Evolutionary conservation across 108 stramenopile species (phyloP).

Genomic region (Cyclostephanos tholiformis): DNA sequence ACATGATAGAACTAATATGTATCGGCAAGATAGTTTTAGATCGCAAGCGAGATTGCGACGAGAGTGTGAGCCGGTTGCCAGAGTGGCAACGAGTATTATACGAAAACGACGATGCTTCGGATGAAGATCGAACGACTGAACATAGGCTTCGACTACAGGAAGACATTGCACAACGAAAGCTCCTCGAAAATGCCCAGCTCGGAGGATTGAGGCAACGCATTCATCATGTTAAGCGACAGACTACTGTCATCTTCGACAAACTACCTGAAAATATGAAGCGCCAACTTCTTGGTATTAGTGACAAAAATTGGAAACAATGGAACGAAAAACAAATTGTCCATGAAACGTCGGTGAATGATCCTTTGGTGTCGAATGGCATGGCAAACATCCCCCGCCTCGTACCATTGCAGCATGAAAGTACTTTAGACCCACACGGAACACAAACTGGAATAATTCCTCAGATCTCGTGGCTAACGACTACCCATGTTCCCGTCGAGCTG

Average conservation of each 20-base stretch:
- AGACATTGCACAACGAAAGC: conserved; percentile 56
- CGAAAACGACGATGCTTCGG: conserved; percentile 50
- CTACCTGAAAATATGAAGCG: conserved; percentile 47
- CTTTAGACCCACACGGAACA: neutral
- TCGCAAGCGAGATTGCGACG: conserved; percentile 25
- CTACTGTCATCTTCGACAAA: conserved; percentile 50
- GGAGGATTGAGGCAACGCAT: conserved; percentile 39
- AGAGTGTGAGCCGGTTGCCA: conserved; percentile 15
- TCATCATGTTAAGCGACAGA: conserved; percentile 47
- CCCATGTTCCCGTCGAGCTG: conserved; percentile 77
- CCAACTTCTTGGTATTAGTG: conserved; percentile 25
- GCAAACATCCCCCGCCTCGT: conserved; percentile 33
- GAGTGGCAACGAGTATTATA: conserved; percentile 27
- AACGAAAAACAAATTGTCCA: conserved; percentile 13
- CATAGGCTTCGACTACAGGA: conserved; percentile 60
- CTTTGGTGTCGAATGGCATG: neutral
- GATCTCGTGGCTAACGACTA: conserved; percentile 47
- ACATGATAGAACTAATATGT: conserved; percentile 84
- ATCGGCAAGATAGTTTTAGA: conserved; percentile 80
- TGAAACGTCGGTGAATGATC: conserved; percentile 1
- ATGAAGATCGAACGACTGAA: conserved; percentile 59
- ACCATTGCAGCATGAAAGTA: conserved; percentile 1
- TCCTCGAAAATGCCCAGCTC: conserved; percentile 58
- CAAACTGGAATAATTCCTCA: conserved; percentile 18
- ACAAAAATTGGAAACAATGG: conserved; percentile 20